Conservation (phyloP, 1,139 yeast genomes). For the Ogataea hybrid region DNA sequence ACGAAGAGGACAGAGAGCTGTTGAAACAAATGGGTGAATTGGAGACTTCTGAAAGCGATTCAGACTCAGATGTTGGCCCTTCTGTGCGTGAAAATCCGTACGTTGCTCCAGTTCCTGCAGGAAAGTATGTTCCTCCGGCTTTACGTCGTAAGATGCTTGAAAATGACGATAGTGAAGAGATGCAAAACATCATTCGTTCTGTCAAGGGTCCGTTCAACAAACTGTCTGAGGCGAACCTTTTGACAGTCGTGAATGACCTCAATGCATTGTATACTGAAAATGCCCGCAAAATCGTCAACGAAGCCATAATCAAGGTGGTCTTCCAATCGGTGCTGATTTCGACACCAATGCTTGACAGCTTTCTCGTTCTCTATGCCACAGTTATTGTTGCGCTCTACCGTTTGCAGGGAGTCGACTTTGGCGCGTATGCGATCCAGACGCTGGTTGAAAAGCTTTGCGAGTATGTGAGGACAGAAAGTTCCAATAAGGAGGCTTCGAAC, state of each 20-base stretch:
- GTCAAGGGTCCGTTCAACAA: constrained; percentile 83
- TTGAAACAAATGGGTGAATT: constrained; percentile 36
- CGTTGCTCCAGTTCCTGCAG: constrained; percentile 61
- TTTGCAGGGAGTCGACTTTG: constrained; percentile 83
- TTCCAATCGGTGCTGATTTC: constrained; percentile 68
- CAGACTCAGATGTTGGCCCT: constrained; percentile 28
- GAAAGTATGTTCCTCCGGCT: constrained; percentile 82
- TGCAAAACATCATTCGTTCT: constrained; percentile 50
- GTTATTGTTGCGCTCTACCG: constrained; percentile 73
- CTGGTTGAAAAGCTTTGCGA: constrained; percentile 64
- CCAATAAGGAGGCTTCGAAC: constrained; percentile 63
- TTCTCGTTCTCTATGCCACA: constrained; percentile 78
- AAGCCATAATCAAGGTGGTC: constrained; percentile 59
- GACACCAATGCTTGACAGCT: constrained; percentile 69
- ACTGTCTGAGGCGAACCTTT: constrained; percentile 80
- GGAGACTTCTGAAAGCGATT: constrained; percentile 34
- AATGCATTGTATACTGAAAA: constrained; percentile 58
- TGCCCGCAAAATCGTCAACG: constrained; percentile 77
- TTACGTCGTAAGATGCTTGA: constrained; percentile 54
- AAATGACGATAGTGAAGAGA: constrained; percentile 44
- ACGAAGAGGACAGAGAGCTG: constrained; percentile 44
- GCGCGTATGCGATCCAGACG: constrained; percentile 81
- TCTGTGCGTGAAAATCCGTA: constrained; percentile 73
- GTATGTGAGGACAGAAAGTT: constrained; percentile 30
- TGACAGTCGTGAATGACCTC: constrained; percentile 66